Evolutionary conservation across 345 rosid genomes (phyloP).

Genomic region (Pelargonium nanum): DNA sequence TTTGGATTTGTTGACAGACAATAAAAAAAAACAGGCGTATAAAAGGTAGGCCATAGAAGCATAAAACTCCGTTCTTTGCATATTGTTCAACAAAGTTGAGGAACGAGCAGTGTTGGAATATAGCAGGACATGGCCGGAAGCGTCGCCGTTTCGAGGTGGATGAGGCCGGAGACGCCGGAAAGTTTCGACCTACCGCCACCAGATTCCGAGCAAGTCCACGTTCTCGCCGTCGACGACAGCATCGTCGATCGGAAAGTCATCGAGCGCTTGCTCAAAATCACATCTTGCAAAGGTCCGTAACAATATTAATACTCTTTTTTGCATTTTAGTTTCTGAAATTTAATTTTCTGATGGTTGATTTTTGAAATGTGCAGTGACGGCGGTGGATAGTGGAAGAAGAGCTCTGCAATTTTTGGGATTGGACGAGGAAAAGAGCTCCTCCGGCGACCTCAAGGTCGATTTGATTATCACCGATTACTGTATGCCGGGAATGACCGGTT

Average conservation of each 20-base stretch:
- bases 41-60: constrained; percentile 1
- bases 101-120: no score
- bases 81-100: background rate
- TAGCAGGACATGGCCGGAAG: constrained; percentile 35
- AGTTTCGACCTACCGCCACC: constrained; percentile 32
- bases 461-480: constrained; percentile 90
- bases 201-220: constrained; percentile 60
- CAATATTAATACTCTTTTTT: background rate
- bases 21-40: no score
- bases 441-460: constrained; percentile 64
- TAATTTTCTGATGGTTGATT: constrained; percentile 3
- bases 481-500: constrained; percentile 99
- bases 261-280: constrained; percentile 64
- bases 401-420: constrained; percentile 81
- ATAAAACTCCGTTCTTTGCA: constrained; percentile 2
- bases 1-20: no score
- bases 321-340: constrained; percentile 2
- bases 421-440: constrained; percentile 41
- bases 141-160: constrained; percentile 35
- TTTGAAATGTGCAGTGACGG: constrained; percentile 49
- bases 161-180: constrained; percentile 34
- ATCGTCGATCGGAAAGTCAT: constrained; percentile 78
- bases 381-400: constrained; percentile 76
- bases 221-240: constrained; percentile 88
- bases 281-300: constrained; percentile 68